A percentile compares a stretch with the other conserved stretches of the same genome.
Evolutionary conservation across 164 flowering plant species (phyloP).

Genomic region (Vitis rupestris): DNA sequence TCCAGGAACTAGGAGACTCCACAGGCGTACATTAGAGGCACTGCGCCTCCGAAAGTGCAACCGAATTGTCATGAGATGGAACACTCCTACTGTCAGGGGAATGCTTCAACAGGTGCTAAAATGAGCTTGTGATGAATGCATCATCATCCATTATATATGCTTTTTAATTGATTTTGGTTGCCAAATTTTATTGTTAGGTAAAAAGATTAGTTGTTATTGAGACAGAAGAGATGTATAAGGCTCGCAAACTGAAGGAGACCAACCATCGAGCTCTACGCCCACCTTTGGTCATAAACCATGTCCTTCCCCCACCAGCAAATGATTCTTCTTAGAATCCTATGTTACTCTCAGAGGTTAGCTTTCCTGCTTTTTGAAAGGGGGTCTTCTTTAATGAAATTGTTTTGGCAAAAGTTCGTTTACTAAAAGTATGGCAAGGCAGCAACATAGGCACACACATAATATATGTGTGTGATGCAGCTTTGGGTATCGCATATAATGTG

Average conservation of each 20-base stretch:
- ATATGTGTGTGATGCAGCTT: too few relatives aligned
- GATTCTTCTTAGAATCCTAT: conserved; percentile 30
- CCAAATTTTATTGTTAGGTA: conserved; percentile 42
- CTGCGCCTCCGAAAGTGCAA: conserved; percentile 74
- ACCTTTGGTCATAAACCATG: conserved; percentile 67
- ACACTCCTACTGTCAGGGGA: conserved; percentile 90
- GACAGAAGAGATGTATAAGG: conserved; percentile 90
- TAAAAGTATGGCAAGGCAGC: background rate
- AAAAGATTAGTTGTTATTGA: conserved; percentile 88
- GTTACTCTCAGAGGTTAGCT: conserved; percentile 9
- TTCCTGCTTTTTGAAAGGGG: background rate
- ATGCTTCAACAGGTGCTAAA: conserved; percentile 84
- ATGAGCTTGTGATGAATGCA: background rate
- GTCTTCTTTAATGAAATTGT: too few relatives aligned
- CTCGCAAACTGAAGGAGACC: conserved; percentile 60
- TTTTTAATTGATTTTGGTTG: background rate
- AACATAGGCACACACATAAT: too few relatives aligned
- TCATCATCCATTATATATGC: background rate
- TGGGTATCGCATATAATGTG: too few relatives aligned
- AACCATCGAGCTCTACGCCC: conserved; percentile 73
- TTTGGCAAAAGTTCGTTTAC: background rate
- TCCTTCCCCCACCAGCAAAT: conserved; percentile 26
- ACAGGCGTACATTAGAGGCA: conserved; percentile 83
- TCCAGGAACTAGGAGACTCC: conserved; percentile 84
- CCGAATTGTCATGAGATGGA: conserved; percentile 81